Percentiles rank a stretch among this genome's conserved stretches.
These are phyloP conservation scores for Lachnellula cervina DNA, from an alignment of 2,329 filamentous ascomycete genomes.

Conservation along the genomic window DNA sequence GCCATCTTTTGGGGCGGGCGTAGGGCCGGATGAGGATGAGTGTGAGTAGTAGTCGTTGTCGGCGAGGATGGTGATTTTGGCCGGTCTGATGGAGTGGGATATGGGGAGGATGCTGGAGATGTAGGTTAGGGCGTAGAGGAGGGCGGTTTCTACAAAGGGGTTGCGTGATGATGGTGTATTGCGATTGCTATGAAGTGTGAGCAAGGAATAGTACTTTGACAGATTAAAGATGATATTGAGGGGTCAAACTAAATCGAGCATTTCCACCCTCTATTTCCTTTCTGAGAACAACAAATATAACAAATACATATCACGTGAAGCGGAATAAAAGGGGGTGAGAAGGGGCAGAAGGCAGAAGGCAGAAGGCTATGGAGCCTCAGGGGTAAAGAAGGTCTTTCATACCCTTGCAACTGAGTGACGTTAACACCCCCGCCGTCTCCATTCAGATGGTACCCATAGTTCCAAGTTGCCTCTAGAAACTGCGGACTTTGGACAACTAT, in stretches of 20 bases:
- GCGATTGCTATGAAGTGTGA: background rate
- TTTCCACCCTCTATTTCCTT: too few species aligned
- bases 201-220: background rate
- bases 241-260: background rate
- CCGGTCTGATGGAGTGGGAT: constrained; percentile 51
- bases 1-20: constrained; percentile 43
- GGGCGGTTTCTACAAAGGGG: constrained; percentile 85
- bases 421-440: constrained; percentile 72
- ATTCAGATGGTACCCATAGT: constrained; percentile 71
- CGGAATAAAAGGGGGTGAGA: background rate
- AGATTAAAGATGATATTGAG: background rate
- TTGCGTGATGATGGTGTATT: constrained; percentile 55
- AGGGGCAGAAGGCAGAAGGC: background rate
- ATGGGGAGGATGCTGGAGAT: constrained; percentile 44
- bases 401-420: constrained; percentile 75
- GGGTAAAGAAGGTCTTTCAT: constrained; percentile 36
- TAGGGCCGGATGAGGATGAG: constrained; percentile 36
- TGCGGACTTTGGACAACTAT: constrained; percentile 89
- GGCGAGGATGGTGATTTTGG: constrained; percentile 80
- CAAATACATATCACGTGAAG: background rate
- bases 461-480: constrained; percentile 82
- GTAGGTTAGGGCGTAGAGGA: constrained; percentile 84
- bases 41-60: constrained; percentile 97
- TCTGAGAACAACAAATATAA: background rate
- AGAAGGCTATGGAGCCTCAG: background rate